Evolutionary conservation across 2,329 filamentous ascomycete species (phyloP).

Genomic region (Grosmannia penicillata): DNA sequence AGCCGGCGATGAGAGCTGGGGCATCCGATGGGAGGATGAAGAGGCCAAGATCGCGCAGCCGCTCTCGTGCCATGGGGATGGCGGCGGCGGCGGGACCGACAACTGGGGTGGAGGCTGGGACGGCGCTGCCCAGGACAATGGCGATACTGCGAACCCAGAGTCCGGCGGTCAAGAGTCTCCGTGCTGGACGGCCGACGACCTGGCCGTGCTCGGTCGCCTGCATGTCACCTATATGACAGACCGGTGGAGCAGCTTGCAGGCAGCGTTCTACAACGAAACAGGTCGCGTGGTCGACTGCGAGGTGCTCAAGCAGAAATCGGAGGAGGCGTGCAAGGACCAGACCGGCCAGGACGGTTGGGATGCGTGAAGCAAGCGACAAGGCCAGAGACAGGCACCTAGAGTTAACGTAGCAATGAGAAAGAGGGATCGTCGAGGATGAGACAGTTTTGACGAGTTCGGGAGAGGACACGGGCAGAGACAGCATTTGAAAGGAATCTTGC

Average conservation of each 20-base stretch:
- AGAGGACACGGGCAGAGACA: no score
- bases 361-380: background rate
- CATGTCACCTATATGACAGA: constrained; percentile 14
- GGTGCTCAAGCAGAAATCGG: constrained; percentile 21
- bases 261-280: constrained; percentile 27
- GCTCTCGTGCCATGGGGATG: no score
- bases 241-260: constrained; percentile 27
- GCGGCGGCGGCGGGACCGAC: background rate
- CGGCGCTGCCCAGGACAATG: background rate
- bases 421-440: no score
- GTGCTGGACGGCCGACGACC: constrained; percentile 12
- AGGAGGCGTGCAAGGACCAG: constrained; percentile 3
- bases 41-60: no score
- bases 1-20: background rate
- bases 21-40: background rate
- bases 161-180: rapidly evolving
- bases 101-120: background rate
- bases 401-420: no score
- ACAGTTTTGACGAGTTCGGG: no score
- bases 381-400: no score
- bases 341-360: background rate
- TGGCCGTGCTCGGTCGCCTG: constrained; percentile 19
- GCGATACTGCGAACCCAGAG: background rate
- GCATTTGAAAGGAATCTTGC: no score
- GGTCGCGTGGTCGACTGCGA: constrained; percentile 24